These are phyloP conservation scores for Hypoxylon sp. DNA, from an alignment of 2,329 filamentous ascomycete genomes.

Conservation along the genomic window DNA sequence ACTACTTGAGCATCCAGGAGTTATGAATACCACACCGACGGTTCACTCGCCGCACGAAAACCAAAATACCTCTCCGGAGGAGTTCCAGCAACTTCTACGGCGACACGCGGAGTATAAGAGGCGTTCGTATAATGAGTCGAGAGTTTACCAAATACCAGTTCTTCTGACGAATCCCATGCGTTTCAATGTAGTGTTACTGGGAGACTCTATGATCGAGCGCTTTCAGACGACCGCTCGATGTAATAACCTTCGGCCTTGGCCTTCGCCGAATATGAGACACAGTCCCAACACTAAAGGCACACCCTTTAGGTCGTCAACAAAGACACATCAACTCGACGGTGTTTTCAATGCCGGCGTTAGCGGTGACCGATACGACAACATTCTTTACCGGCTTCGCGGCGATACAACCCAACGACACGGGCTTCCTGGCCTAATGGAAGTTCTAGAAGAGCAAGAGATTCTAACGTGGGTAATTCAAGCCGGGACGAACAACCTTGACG, in stretches of 20 bases:
- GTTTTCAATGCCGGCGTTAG: not conserved
- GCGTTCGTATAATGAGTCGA: not conserved
- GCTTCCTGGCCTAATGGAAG: not conserved
- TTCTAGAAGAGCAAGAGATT: not conserved
- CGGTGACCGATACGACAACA: not conserved
- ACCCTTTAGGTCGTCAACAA: not conserved
- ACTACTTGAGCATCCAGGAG: too few species aligned
- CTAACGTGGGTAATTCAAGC: not conserved
- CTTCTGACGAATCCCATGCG: not conserved
- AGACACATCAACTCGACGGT: not conserved
- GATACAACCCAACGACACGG: not conserved
- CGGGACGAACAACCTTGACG: not conserved
- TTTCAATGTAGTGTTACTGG: not conserved
- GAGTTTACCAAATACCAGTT: not conserved
- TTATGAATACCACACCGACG: too few species aligned
- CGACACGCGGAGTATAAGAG: not conserved
- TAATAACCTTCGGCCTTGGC: not conserved
- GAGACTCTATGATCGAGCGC: not conserved
- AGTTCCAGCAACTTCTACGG: not conserved
- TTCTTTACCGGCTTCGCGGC: not conserved
- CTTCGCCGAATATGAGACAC: not conserved
- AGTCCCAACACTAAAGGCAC: not conserved
- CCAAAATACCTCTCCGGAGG: not conserved
- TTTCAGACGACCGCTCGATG: not conserved
- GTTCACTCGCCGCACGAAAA: not conserved